A percentile compares a stretch with the other conserved stretches of the same genome.
These are phyloP conservation scores for Scedosporium apiospermum DNA, from an alignment of 2,329 filamentous ascomycete species.

Conservation along the genomic window DNA sequence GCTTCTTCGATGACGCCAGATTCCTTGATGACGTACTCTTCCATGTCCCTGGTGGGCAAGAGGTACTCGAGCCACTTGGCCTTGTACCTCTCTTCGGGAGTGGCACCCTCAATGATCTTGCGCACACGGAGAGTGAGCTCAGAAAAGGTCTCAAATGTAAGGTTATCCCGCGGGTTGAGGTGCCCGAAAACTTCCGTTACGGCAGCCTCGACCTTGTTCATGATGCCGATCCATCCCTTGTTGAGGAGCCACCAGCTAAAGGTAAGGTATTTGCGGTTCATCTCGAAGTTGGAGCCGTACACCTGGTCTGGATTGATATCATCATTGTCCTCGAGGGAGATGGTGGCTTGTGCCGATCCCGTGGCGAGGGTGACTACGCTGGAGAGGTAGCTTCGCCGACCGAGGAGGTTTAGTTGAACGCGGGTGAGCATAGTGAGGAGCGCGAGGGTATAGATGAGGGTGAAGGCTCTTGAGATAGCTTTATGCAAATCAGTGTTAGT, in stretches of 20 bases:
- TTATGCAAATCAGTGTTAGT: conserved; percentile 7
- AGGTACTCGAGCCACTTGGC: conserved; percentile 74
- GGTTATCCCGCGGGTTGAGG: conserved; percentile 78
- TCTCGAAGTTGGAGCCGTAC: conserved; percentile 91
- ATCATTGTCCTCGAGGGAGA: conserved; percentile 87
- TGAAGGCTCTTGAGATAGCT: conserved; percentile 88
- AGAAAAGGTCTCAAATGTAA: conserved; percentile 71
- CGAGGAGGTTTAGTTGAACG: conserved; percentile 93
- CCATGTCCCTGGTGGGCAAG: conserved; percentile 68
- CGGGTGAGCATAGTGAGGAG: conserved; percentile 86
- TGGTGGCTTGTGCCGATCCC: conserved; percentile 62
- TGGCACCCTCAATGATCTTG: conserved; percentile 67
- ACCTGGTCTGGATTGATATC: conserved; percentile 74
- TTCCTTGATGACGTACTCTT: conserved; percentile 75
- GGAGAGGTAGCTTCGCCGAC: conserved; percentile 88
- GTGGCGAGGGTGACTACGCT: conserved; percentile 88
- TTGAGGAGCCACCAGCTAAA: conserved; percentile 98
- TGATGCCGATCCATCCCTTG: conserved; percentile 74
- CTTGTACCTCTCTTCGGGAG: conserved; percentile 27
- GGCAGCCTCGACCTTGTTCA: conserved; percentile 71
- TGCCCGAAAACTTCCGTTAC: conserved; percentile 86
- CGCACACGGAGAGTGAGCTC: conserved; percentile 76
- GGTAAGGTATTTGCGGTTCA: conserved; percentile 86
- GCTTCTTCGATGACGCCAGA: conserved; percentile 60
- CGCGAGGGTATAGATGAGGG: conserved; percentile 81